Evolutionary conservation across 2,329 filamentous ascomycete genomes (phyloP).

Genomic region (Colletotrichum tropicicola): DNA sequence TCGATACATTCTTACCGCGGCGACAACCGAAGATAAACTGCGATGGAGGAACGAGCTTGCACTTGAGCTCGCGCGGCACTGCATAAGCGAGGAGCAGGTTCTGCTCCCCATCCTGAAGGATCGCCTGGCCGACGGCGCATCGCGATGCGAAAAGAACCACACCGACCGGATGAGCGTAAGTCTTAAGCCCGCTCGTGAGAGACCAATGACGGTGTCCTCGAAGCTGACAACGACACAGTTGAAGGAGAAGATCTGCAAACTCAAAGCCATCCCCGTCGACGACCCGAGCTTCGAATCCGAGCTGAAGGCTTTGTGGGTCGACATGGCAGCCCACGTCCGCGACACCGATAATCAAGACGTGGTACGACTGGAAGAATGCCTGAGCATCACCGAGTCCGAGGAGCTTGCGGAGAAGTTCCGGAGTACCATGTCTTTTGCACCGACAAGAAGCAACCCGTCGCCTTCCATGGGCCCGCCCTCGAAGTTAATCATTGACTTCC

Average conservation of each 20-base stretch:
- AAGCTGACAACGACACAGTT: neutral
- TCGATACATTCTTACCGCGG: conserved; percentile 15
- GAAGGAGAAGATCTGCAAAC: conserved; percentile 21
- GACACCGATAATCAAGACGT: conserved; percentile 22
- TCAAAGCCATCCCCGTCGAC: neutral
- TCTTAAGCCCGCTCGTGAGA: accelerated
- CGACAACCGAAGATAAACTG: conserved; percentile 1
- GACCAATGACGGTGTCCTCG: too few species aligned
- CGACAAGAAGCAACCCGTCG: conserved; percentile 17
- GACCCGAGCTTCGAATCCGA: conserved; percentile 14
- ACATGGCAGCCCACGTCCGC: conserved; percentile 18
- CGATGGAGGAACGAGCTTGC: conserved; percentile 21
- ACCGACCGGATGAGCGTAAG: conserved; percentile 12
- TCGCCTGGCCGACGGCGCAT: conserved; percentile 8
- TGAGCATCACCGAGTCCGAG: conserved; percentile 21
- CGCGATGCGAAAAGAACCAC: conserved; percentile 9
- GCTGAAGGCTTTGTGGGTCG: conserved; percentile 7
- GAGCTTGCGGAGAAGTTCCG: conserved; percentile 6
- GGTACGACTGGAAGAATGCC: conserved; percentile 16
- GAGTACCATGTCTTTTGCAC: conserved; percentile 15
- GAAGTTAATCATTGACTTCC: conserved; percentile 19
- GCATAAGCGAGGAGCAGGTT: conserved; percentile 21
- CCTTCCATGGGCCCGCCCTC: conserved; percentile 3
- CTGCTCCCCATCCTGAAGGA: conserved; percentile 12
- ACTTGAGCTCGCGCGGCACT: conserved; percentile 26